Percentiles rank a stretch among this genome's conserved stretches.
phyloP scores from a whole-genome alignment of 768 basidiomycete genomes.

The Amanita muscaria region DNA sequence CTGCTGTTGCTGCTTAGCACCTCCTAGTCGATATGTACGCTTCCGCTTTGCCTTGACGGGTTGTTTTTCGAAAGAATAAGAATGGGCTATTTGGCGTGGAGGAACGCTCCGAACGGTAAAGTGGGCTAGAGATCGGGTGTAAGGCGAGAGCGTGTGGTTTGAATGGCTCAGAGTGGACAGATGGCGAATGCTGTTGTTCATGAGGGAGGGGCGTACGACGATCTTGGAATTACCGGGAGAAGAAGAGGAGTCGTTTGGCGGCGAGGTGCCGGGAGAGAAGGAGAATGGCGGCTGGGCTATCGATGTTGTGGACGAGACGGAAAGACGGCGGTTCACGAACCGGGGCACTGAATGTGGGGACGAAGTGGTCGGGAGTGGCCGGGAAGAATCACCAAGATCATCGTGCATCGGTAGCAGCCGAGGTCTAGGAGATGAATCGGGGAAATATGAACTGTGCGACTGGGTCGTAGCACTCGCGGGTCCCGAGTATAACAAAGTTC shows the following conservation, averaged over 20 bases:
- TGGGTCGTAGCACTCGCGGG: conserved; percentile 19
- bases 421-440: too few relatives aligned
- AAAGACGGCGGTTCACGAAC: conserved; percentile 25
- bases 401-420: not conserved
- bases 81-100: conserved; percentile 33
- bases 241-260: conserved; percentile 12
- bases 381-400: not conserved
- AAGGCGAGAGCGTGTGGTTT: conserved; percentile 91
- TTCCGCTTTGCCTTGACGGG: conserved; percentile 71
- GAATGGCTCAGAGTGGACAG: conserved; percentile 80
- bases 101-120: conserved; percentile 90
- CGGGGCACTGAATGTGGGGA: conserved; percentile 17
- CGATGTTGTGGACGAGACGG: conserved; percentile 24
- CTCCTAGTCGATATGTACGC: conserved; percentile 57
- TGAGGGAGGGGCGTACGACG: conserved; percentile 51
- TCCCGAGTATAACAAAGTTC: conserved; percentile 2
- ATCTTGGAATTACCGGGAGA: conserved; percentile 38
- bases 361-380: too few relatives aligned
- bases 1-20: conserved; percentile 9
- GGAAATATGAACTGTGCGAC: conserved; percentile 19
- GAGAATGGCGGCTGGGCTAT: conserved; percentile 12
- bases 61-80: conserved; percentile 33
- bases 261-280: conserved; percentile 15
- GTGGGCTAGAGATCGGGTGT: conserved; percentile 83
- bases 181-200: conserved; percentile 75